Conservation (phyloP, 139 green algal genomes). For the Chlamydomonas applanata region DNA sequence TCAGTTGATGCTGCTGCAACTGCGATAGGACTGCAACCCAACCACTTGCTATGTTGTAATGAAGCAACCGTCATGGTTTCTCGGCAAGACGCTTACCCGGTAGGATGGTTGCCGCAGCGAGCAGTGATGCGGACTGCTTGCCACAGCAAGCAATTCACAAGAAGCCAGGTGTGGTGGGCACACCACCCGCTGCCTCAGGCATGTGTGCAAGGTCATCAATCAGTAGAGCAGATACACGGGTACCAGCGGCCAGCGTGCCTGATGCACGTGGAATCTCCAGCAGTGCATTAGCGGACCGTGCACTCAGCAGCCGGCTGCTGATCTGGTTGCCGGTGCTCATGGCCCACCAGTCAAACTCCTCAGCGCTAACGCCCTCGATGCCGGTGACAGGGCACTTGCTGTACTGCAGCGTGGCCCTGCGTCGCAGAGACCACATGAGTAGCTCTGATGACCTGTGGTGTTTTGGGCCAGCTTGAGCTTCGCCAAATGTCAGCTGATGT, state of each 20-base stretch:
- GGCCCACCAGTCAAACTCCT: slow-evolving; percentile 44
- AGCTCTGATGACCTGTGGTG: too few species aligned
- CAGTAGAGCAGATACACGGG: slow-evolving; percentile 68
- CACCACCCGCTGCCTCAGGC: slow-evolving; percentile 22
- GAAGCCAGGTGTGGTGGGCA: slow-evolving; percentile 39
- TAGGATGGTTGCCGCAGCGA: too few species aligned
- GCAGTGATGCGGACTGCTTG: too few species aligned
- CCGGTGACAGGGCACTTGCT: slow-evolving; percentile 11
- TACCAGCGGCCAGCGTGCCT: slow-evolving; percentile 52
- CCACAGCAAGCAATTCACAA: neutral
- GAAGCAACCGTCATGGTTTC: too few species aligned
- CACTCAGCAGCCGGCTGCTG: slow-evolving; percentile 85
- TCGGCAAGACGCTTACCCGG: too few species aligned
- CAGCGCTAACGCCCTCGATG: slow-evolving; percentile 1
- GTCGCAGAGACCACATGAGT: too few species aligned
- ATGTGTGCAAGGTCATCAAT: slow-evolving; percentile 62
- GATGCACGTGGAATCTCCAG: slow-evolving; percentile 54
- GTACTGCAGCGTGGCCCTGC: slow-evolving; percentile 55
- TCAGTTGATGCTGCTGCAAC: too few species aligned
- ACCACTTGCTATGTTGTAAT: too few species aligned
- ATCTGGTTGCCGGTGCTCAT: slow-evolving; percentile 90
- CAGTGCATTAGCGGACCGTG: slow-evolving; percentile 58
- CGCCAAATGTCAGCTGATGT: too few species aligned
- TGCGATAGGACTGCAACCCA: too few species aligned
- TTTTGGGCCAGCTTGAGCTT: too few species aligned